A percentile compares a stretch with the other conserved stretches of the same genome.
Conservation (phyloP, 2,329 filamentous ascomycete genomes). For the Mariannaea elegans region DNA sequence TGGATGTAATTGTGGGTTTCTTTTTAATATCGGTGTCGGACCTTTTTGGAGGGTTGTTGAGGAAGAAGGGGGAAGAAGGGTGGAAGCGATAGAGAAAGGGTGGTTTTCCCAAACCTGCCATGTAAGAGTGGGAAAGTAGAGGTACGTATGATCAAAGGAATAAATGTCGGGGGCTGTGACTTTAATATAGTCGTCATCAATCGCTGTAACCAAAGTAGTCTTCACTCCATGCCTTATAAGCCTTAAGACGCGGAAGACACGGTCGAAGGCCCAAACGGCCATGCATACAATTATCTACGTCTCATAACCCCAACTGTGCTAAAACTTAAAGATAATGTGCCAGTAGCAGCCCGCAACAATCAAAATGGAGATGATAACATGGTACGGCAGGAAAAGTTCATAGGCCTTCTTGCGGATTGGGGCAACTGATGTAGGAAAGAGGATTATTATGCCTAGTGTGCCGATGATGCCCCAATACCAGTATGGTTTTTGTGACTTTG, state of each 20-base stretch:
- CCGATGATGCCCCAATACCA: conserved; percentile 54
- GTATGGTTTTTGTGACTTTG: conserved; percentile 41
- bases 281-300: conserved; percentile 48
- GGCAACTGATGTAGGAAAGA: conserved; percentile 39
- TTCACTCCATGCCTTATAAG: conserved; percentile 49
- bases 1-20: background rate
- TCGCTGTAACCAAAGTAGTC: conserved; percentile 47
- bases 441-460: conserved; percentile 41
- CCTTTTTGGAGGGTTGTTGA: background rate
- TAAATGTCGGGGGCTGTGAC: conserved; percentile 52
- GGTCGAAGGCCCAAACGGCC: conserved; percentile 51
- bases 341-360: conserved; percentile 51
- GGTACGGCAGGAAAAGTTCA: conserved; percentile 53
- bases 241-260: conserved; percentile 50
- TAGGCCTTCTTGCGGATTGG: conserved; percentile 46
- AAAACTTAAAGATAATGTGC: conserved; percentile 45
- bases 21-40: background rate
- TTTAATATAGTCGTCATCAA: conserved; percentile 46
- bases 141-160: conserved; percentile 53
- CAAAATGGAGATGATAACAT: conserved; percentile 50
- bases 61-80: background rate
- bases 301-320: conserved; percentile 45
- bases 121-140: conserved; percentile 59
- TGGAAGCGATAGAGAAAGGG: conserved; percentile 53
- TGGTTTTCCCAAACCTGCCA: conserved; percentile 61